Evolutionary conservation across 228 moss, liverwort and hornwort species (phyloP).

Genomic region (Sphagnum magellanicum): DNA sequence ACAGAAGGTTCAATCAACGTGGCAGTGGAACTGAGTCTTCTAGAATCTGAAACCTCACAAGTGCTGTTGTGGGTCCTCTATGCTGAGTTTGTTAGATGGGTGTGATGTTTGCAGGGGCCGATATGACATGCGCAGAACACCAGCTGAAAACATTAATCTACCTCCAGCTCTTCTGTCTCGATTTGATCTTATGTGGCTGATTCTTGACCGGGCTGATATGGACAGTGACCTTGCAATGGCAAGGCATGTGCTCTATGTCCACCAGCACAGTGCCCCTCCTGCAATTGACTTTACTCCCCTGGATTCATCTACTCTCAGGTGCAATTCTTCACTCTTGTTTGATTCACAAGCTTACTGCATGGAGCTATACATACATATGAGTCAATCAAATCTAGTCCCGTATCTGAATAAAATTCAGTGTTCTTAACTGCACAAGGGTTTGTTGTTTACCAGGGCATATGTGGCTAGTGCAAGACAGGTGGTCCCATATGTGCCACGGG

Average conservation of each 20-base stretch:
- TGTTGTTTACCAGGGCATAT: slow-evolving; percentile 50
- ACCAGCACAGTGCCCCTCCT: slow-evolving; percentile 84
- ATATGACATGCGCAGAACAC: slow-evolving; percentile 97
- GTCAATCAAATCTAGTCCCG: no score
- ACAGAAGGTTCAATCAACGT: no score
- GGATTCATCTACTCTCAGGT: slow-evolving; percentile 79
- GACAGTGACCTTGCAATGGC: slow-evolving; percentile 95
- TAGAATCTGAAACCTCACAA: no score
- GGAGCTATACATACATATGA: neutral
- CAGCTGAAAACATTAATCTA: slow-evolving; percentile 92
- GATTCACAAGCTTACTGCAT: neutral
- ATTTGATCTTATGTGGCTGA: slow-evolving; percentile 99
- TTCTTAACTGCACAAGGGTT: no score
- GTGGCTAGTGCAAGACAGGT: slow-evolving; percentile 81
- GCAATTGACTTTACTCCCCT: slow-evolving; percentile 76
- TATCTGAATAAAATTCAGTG: no score
- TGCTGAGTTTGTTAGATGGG: no score
- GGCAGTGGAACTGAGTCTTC: no score
- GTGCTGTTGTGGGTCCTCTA: no score
- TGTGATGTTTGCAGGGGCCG: slow-evolving; percentile 54
- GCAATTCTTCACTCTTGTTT: neutral
- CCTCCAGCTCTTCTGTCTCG: slow-evolving; percentile 95
- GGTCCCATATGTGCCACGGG: slow-evolving; percentile 66
- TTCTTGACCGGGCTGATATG: slow-evolving; percentile 96
- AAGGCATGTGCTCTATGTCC: slow-evolving; percentile 85